Evolutionary conservation across 2,329 filamentous ascomycete genomes (phyloP), one percentile per base, ranked within the genome.

Genomic region (Phialophora chinensis): DNA sequence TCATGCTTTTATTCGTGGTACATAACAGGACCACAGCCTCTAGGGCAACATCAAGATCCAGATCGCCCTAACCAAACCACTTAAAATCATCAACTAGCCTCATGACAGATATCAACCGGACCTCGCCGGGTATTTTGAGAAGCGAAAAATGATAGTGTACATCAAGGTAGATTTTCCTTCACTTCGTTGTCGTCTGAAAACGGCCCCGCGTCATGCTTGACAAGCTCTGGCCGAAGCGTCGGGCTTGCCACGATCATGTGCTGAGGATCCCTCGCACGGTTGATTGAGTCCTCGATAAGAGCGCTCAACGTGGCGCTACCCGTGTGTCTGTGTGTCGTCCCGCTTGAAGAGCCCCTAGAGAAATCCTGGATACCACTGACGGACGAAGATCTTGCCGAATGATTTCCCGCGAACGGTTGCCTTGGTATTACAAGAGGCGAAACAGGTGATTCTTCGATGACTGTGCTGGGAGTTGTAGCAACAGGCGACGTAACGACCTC

Each of bases 111-210:
- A 20, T 47, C 57, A 33, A 42, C 31, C 12, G 35, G 25, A 44
- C 50, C 35, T 42, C 31, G 50, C 33, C 52, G 52, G 60, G 47
- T 44, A 62, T 20, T 20, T 27, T 27, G 29, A 62, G 50, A 62
- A 62, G 27, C 7, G 52, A 59, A 62, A 62, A 61, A 60, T 54
- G 10, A 27, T 62, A 65, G 53, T 53, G 25, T 65, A 68, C 59
- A 68, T 70, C 68, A 70, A 61, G 58, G 53, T 53, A 65, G 56
- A 68, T 70, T 69, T 60, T 70, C 67, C 38, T 77, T 76, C 52
- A 81, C 74, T 72, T 81, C 80, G 69, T 81, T 79, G 20, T 74
- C 75, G 66, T 82, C 80, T 17, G 79, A 80, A 69, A 82, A 82
- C 4, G 80, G 80, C 66, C 79, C 67, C n/a, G 70, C 70, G 58